Evolutionary conservation across 768 basidiomycete species (phyloP), one percentile per base, ranked within the genome.

Genomic region (Russula emetica): DNA sequence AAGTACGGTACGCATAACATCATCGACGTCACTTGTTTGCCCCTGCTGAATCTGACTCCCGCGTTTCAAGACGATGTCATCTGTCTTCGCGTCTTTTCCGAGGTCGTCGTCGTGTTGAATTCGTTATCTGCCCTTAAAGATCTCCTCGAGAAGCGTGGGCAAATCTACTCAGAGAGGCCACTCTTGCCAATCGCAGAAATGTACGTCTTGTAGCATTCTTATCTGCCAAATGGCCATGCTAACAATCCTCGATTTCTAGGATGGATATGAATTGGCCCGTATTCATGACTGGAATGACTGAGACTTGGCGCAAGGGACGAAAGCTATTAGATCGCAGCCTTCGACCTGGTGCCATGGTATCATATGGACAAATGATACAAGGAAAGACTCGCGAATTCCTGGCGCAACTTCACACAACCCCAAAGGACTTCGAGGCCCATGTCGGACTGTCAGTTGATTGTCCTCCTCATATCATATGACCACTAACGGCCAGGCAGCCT

Each of bases 91-190:
- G 24, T 49, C n/a, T 49, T 49, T n/a, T 54, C 44, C 1, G 20
- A 55, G 22, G 60, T 49, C 2, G 13, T 49, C 14, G 7, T 61
- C 5, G 26, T 55, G 5, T 32, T 61, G 34, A 40, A 13, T 5
- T 61, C 61, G 8, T 7, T 40, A 14, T 38, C 54, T 0, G 54
- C 54, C 13, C 14, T 61, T 13, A 61, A 61, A 9, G 54, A 61
- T 34, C 26, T 61, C 1, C 24, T 61, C 1, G 61, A 61, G n/a
- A 49, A 30, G 13, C 61, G 54, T 2, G 61, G 61, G 14, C 45
- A 61, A 13, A 79, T 8, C 24, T 66, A 58, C 44, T 24, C 64
- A 10, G 44, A 55, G 20, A 56, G 55, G 32, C 24, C 50, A 11
- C 0, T 2, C 2, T 10, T 36, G 5, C 36, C 55, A 4, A 26